A percentile compares a stretch with the other conserved stretches of the same genome.
phyloP scores from a whole-genome alignment of 768 basidiomycete species.

The Pseudohyphozyma bogoriensis region DNA sequence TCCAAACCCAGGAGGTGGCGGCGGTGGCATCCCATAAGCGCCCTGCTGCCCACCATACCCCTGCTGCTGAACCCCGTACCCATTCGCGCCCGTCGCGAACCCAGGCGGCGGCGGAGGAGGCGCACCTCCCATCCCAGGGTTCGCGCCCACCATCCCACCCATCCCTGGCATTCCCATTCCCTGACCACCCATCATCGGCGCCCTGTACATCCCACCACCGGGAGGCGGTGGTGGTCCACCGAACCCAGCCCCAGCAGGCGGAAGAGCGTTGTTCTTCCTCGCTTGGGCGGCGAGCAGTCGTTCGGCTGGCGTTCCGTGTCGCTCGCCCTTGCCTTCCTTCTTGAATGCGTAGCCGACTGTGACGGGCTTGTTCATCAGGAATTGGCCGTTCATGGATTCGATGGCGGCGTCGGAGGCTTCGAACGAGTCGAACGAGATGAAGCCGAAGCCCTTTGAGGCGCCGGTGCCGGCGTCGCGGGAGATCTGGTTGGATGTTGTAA shows the following conservation, averaged over 20 bases:
- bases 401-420: constrained; percentile 92
- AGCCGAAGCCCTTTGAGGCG: constrained; percentile 90
- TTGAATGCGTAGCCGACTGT: constrained; percentile 98
- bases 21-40: neutral
- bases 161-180: neutral
- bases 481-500: constrained; percentile 52
- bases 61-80: neutral
- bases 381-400: constrained; percentile 94
- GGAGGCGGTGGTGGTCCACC: constrained; percentile 4
- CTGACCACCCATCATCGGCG: neutral
- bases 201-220: neutral
- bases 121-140: neutral
- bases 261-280: constrained; percentile 84
- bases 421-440: constrained; percentile 94
- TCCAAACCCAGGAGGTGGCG: constrained; percentile 2
- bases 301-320: constrained; percentile 95
- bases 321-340: constrained; percentile 96
- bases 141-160: too few species aligned
- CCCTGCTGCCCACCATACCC: neutral
- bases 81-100: constrained; percentile 6
- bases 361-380: constrained; percentile 96
- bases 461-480: constrained; percentile 77
- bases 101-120: constrained; percentile 9
- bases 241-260: constrained; percentile 42
- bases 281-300: constrained; percentile 90